Evolutionary conservation across 768 basidiomycete genomes (phyloP).

Genomic region (Lactarius evosmus): DNA sequence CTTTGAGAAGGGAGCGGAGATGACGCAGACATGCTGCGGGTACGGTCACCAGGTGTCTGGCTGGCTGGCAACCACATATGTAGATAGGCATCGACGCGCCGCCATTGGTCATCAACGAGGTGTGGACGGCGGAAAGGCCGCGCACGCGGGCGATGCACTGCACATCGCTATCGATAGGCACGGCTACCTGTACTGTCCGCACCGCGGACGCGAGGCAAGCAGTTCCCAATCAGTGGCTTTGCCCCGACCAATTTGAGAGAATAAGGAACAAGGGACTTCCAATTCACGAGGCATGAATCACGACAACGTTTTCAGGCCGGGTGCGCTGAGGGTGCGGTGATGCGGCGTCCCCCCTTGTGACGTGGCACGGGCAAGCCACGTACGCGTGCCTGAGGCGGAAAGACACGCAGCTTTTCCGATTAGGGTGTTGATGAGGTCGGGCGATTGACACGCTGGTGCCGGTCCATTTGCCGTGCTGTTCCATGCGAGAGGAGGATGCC

Average conservation of each 20-base stretch:
- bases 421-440: conserved; percentile 1
- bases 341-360: conserved; percentile 23
- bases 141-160: conserved; percentile 22
- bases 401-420: conserved; percentile 8
- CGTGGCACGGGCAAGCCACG: conserved; percentile 21
- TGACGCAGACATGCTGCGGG: conserved; percentile 26
- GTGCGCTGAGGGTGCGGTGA: conserved; percentile 27
- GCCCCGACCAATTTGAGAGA: neutral
- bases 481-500: conserved; percentile 4
- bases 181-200: conserved; percentile 23
- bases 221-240: conserved; percentile 26
- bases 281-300: conserved; percentile 16
- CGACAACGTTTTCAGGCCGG: conserved; percentile 22
- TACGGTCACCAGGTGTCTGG: conserved; percentile 23
- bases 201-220: conserved; percentile 24
- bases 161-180: conserved; percentile 26
- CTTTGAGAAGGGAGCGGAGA: conserved; percentile 21
- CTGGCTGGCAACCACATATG: conserved; percentile 18
- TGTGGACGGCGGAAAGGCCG: conserved; percentile 21
- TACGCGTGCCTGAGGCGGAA: conserved; percentile 15
- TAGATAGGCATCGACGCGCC: conserved; percentile 10
- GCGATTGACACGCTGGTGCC: conserved; percentile 15
- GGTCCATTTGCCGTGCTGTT: conserved; percentile 6
- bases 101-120: conserved; percentile 21
- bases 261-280: conserved; percentile 23